Evolutionary conservation across 192 early-diverging fungal species (phyloP), one percentile per base, ranked within the genome.

Genomic region (Coemansia sp.): DNA sequence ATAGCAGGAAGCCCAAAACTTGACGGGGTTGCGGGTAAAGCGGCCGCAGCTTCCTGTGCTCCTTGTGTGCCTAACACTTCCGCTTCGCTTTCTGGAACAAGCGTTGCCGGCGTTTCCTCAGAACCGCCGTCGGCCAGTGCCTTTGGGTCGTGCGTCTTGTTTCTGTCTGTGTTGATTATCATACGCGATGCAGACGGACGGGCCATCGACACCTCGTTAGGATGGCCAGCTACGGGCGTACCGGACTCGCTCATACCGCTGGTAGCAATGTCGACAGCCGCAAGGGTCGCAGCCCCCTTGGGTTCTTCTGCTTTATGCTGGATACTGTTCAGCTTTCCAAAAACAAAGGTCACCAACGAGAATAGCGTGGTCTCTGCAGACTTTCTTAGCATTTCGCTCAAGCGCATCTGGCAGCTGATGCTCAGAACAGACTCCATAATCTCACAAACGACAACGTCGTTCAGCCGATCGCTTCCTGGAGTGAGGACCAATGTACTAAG

Each of bases 371-470:
- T 70, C 58, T 85, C 84, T 53, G 84, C 80, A 2, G 80, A 63
- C 53, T 69, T 76, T 12, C 84, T 64, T 56, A 85, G 69, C 63
- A 78, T 68, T 64, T 82, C 95, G 74, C 90, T 94, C 20, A 97
- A 72, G 51, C 95, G 81, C 68, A 91, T 89, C 84, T 97, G 96
- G 75, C 97, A 98, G 75, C 93, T 94, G 93, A 99, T 96, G 72
- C 93, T 94, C 60, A 99, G 89, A 16, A 92, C 94, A 21, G 94
- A 95, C 84, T 99, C 97, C 76, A 98, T 93, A 87, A 98, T 97
- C 68, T 95, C 94, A 74, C 97, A 99, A 15, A 98, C 88, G 15
- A 91, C 90, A 72, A 94, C 94, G 74, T 99, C 96, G 57, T 91
- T 91, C 34, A 99, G 73, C 5, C 81, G 77, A 35, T 69, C 61